Base-by-base conservation (phyloP, 1,139 yeast species). In the Insectozyma bohioensis region DNA sequence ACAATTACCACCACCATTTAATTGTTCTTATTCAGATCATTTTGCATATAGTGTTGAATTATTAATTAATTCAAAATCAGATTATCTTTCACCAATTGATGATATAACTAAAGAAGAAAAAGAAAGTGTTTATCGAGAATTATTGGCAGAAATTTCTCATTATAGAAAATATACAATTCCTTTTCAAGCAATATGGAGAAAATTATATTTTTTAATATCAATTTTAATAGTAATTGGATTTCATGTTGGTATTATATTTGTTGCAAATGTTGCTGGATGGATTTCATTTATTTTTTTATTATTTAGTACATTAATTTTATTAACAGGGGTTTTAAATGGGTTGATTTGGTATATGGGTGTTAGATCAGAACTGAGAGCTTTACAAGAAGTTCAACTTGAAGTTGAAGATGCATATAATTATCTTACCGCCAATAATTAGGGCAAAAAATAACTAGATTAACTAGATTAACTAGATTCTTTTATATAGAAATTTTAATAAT, bases 11-110 rank as follows among this genome's bases (percentile, higher is more conserved):
- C 63, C 63, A 1, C 67, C 67, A 2, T 59, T 76, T 10, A 81
- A 85, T 6, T 65, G 71, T 45, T 84, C 95, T 4, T 82, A 76
- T 45, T 87, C 96, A 0, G 99, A 92, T 54, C 98, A 92, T 63
- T 92, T 94, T 67, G 99, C 92, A 0, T 85, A 88, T 49, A 65
- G 77, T 20, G 80, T 86, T 12, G 75, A 77, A 12, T 54, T 81
- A 24, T 31, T 32, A 12, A 38, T 58, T 20, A 42, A 40, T 22
- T 26, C 36, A 10, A 36, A 35, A n/a, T 38, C 25, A 15, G 31
- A 22, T 13, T 33, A 35, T n/a, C 37, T 26, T 8, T 18, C 26
- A 12, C 26, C 37, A 12, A 43, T 45, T 34, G 27, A 31, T 8
- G 24, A 28, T 11, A 16, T 28, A 8, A 21, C 16, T 16, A 30